Percentiles rank a stretch among this genome's conserved stretches.
These are phyloP conservation scores for Cornus kousa DNA, from an alignment of 148 eudicot genomes.

Conservation along the genomic window DNA sequence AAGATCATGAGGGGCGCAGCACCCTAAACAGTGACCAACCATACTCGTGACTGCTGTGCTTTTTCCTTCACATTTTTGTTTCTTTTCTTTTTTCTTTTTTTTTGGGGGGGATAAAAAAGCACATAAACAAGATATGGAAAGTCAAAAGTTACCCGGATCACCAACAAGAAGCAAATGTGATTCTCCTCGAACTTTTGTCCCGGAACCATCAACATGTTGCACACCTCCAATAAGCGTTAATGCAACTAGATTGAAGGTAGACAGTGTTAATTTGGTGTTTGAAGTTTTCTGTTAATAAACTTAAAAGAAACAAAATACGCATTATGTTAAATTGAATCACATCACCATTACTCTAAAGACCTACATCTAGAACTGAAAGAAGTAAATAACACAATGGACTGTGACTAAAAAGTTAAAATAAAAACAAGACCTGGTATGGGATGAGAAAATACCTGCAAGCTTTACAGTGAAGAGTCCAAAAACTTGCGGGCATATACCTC, in stretches of 20 bases:
- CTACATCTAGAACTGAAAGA: neutral
- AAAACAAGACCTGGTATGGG: neutral
- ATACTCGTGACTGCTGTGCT: neutral
- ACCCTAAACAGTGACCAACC: neutral
- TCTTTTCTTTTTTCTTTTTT: no score
- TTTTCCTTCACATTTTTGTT: neutral
- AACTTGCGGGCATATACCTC: slow-evolving; percentile 84
- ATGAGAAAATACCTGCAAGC: slow-evolving; percentile 50
- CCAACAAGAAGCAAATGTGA: slow-evolving; percentile 97
- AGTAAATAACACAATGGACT: neutral
- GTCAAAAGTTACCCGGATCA: slow-evolving; percentile 60
- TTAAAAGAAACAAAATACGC: neutral
- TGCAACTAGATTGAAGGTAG: slow-evolving; percentile 47
- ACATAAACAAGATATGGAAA: neutral
- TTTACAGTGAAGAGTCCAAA: slow-evolving; percentile 97
- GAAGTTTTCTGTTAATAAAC: neutral
- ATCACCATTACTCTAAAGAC: neutral
- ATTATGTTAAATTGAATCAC: neutral
- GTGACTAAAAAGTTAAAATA: slow-evolving; percentile 8
- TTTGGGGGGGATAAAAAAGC: neutral
- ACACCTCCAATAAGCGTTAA: slow-evolving; percentile 97
- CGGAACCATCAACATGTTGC: slow-evolving; percentile 93
- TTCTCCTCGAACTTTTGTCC: slow-evolving; percentile 93
- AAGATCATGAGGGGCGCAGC: neutral
- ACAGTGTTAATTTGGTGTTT: neutral